A percentile compares a stretch with the other conserved stretches of the same genome.
Evolutionary conservation across 1,284 basidiomycete genomes (phyloP).

Genomic region (Boletus semigastroideus): DNA sequence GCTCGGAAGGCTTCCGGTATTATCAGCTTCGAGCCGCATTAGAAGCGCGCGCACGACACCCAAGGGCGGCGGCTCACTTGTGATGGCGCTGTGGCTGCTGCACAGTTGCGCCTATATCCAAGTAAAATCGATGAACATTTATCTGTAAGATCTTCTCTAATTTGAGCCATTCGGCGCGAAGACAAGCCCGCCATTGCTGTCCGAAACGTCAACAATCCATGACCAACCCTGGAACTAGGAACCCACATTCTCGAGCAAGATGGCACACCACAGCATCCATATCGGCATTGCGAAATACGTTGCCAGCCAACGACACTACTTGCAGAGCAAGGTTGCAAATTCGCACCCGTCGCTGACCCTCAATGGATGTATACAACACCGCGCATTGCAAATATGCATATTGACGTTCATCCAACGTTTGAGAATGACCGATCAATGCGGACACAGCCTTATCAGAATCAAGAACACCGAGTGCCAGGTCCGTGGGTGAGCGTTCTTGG

Average conservation of each 20-base stretch:
- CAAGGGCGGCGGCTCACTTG: conserved; percentile 54
- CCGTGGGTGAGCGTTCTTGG: conserved; percentile 71
- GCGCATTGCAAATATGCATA: conserved; percentile 91
- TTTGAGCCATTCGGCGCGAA: conserved; percentile 66
- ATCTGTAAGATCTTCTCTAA: conserved; percentile 85
- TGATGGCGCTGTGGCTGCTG: conserved; percentile 75
- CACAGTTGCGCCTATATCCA: conserved; percentile 91
- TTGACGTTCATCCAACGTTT: conserved; percentile 71
- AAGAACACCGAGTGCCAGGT: conserved; percentile 79
- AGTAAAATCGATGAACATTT: conserved; percentile 82
- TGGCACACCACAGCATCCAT: conserved; percentile 82
- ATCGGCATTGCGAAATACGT: conserved; percentile 92
- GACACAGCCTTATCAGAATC: conserved; percentile 83
- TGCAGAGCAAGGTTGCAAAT: conserved; percentile 84
- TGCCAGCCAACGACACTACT: conserved; percentile 82
- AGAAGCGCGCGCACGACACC: neutral
- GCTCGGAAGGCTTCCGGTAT: conserved; percentile 93
- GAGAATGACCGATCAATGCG: conserved; percentile 62
- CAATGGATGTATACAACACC: conserved; percentile 80
- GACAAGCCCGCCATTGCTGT: conserved; percentile 71
- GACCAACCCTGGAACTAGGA: neutral
- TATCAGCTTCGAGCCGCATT: conserved; percentile 62
- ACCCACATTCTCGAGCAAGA: conserved; percentile 77
- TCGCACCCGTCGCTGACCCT: conserved; percentile 84
- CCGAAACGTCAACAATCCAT: neutral